Base-by-base conservation (phyloP, 106 monocot genomes). In the Alisma plantagoaquatica region DNA sequence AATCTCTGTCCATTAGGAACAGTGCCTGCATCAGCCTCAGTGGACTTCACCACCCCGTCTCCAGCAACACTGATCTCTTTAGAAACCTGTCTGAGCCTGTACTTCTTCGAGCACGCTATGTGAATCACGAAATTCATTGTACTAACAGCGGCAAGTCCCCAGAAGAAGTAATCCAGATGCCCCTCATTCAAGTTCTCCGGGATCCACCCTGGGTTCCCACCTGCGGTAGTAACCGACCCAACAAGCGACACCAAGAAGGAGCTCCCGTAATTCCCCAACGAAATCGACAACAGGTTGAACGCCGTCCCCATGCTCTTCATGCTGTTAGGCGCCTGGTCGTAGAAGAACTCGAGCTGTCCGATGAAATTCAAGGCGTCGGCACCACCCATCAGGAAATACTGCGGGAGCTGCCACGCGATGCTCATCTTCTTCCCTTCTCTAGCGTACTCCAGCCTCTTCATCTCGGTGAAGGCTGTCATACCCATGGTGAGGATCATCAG, bases 311-410 rank as follows among this genome's bases (percentile, higher is more conserved):
- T 49, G 22, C 61, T 66, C 67, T 67, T 70, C 33, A 70, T 77
- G 46, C 77, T 60, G 9, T 67, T 68, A 0, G 83, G 63, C 3
- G 74, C 70, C 55, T 75, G 68, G 21, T 63, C 62, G 54, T 66
- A 66, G 54, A 83, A 83, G 42, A 83, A 83, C 52, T 77, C 77
- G 46, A 83, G 28, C 66, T 77, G 73, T 0, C 83, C 83, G 0
- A 74, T 68, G 23, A 74, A 83, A 0, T 62, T 30, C 27, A 83
- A 75, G 16, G 61, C 83, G 27, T 83, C 74, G 0, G 57, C 58
- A 19, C 43, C 32, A 0, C 83, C 83, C 23, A 77, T 41, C 12
- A 77, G 64, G 51, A 77, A 63, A 60, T 48, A 83, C 63, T 83
- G 82, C 7, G 82, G 82, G 14, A 83, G 27, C 2, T 73, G 50